Percentiles rank a stretch among this genome's conserved stretches.
Conservation (phyloP, 129 eudicot genomes). For the Flaveria trinervia region DNA sequence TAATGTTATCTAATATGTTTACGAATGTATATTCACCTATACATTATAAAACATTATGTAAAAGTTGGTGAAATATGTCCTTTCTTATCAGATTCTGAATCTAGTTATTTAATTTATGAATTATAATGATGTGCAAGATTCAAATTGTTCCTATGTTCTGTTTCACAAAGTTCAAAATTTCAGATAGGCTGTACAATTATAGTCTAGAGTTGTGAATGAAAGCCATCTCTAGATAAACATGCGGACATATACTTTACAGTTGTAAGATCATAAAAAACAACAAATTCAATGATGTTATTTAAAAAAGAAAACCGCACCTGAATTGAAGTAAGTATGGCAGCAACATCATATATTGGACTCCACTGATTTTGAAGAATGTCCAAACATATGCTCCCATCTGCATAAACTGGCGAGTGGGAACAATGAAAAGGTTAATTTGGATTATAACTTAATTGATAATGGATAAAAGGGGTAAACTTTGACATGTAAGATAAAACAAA, state of each 20-base stretch:
- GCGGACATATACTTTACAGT: constrained; percentile 45
- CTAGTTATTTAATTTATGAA: not conserved
- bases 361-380: constrained; percentile 88
- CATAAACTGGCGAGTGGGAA: constrained; percentile 48
- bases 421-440: too few species aligned
- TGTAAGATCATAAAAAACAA: constrained; percentile 25
- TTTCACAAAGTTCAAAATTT: too few species aligned
- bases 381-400: constrained; percentile 84
- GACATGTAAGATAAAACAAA: not conserved
- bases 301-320: constrained; percentile 50
- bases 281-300: not conserved
- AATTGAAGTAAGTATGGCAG: constrained; percentile 83
- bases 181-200: too few species aligned
- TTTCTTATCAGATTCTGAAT: not conserved
- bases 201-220: not conserved
- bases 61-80: too few species aligned
- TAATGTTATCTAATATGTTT: too few species aligned
- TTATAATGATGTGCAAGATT: too few species aligned
- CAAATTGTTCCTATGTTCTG: too few species aligned
- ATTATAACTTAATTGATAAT: not conserved
- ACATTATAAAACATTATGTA: too few species aligned
- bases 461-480: not conserved
- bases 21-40: too few species aligned
- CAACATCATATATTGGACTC: constrained; percentile 91
- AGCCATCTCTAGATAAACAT: not conserved